Base-by-base conservation (phyloP, 1,284 basidiomycete species). In the Ganoderma meredithae region DNA sequence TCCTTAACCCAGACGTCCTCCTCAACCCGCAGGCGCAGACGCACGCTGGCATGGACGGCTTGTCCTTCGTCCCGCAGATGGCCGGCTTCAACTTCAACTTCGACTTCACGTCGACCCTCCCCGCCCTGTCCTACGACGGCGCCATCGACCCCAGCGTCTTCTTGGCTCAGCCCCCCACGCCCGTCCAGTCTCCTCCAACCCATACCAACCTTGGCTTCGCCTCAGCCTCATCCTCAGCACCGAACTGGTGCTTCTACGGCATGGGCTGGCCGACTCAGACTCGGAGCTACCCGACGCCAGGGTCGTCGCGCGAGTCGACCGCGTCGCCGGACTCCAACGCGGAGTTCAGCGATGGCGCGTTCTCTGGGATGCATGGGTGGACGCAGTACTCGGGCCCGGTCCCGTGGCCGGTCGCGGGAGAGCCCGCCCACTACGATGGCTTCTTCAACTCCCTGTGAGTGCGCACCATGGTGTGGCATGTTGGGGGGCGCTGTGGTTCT, bases 71-170 rank as follows among this genome's bases (percentile, higher is more conserved):
- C 47, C 47, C 47, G 3, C 47, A 22, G 10, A 49, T 25, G n/a
- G 8, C 27, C 27, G 52, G 17, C 27, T 55, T 55, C 27, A 31
- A 31, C 27, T 31, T 31, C 27, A 31, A 31, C 27, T 31, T 31
- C 27, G 27, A 31, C 27, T 31, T 5, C 52, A 1, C 27, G 25
- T 13, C 12, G 12, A 7, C 49, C 10, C 25, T 27, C 12, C 49
- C 47, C 3, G 27, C 27, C 27, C 27, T 31, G n/a, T 6, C 25
- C 6, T 27, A 22, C 43, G 19, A 61, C 60, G 43, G 43, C 19
- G 49, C 60, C 40, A 33, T 61, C 60, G 27, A 47, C 60, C 43
- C 60, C 3, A 61, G 41, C 60, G 12, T 33, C 27, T 31, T 31
- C 27, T 31, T 31, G 27, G 60, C 60, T 49, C 40, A 27, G 43